phyloP scores from a whole-genome alignment of 2,329 filamentous ascomycete genomes.

The Pestalotiopsis sp. region DNA sequence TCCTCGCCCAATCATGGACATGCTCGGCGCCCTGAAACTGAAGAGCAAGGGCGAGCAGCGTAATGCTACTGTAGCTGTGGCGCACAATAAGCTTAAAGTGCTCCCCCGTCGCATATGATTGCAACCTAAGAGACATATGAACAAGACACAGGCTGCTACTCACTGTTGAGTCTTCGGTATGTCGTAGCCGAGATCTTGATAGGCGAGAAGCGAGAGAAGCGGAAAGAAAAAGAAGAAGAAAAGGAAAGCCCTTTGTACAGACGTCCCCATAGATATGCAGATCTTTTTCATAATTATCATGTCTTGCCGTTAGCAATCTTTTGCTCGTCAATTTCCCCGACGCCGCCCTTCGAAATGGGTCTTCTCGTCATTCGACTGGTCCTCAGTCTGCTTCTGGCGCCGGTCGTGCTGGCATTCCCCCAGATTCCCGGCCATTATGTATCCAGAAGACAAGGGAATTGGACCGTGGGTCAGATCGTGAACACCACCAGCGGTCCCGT shows the following conservation, averaged over 20 bases:
- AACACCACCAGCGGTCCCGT: constrained; percentile 15
- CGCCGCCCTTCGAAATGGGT: not conserved
- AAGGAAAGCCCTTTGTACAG: not conserved
- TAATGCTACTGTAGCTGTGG: not conserved
- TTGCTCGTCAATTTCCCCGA: not conserved
- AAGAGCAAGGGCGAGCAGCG: not conserved
- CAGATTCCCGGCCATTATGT: not conserved
- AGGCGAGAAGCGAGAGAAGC: not conserved
- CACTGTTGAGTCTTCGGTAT: not conserved
- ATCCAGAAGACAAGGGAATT: not conserved
- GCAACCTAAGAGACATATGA: not conserved
- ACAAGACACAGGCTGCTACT: not conserved
- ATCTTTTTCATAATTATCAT: not conserved
- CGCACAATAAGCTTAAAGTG: constrained; percentile 3
- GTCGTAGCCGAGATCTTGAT: not conserved
- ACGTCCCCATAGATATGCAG: not conserved
- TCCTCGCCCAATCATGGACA: not conserved
- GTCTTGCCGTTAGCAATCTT: not conserved
- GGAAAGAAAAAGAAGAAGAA: not conserved
- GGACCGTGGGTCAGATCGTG: constrained; percentile 7
- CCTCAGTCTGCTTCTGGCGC: not conserved
- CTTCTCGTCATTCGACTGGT: not conserved
- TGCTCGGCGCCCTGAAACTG: not conserved
- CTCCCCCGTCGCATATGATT: not conserved
- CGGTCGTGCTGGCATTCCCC: not conserved